Base-by-base conservation (phyloP, 2,329 filamentous ascomycete genomes). In the Coniochaeta ligniaria region DNA sequence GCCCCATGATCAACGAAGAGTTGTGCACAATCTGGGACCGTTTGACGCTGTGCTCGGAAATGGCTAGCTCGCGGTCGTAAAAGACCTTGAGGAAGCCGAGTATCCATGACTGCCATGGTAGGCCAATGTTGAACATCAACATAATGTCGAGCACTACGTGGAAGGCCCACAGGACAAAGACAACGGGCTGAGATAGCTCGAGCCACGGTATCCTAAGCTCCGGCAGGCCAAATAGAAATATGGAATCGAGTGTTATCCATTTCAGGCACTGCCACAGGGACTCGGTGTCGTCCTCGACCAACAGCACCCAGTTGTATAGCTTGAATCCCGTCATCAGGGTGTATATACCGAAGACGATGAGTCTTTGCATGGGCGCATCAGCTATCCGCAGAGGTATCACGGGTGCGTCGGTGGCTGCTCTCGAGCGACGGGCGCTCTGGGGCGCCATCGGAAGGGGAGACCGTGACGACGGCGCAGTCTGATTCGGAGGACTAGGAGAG, bases 191-290 rank as follows among this genome's bases (percentile, higher is more conserved):
- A 50, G 91, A 91, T 78, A 94, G 91, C 78, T 98, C 92, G 61
- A 99, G 80, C 96, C 95, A 99, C 61, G 95, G 95, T 82, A 99
- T 96, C 72, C 91, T 86, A 68, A 99, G 75, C 66, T 90, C 84
- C 20, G 96, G 94, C 59, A 99, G 77, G 8, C 90, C 90, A 72
- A 96, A 96, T 64, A 98, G 80, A 73, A 93, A 97, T 26, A 89
- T 75, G 63, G 90, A 89, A 76, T 99, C 95, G 64, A 99, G 84
- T 61, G 87, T 81, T 64, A 91, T 84, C 95, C 95, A 99, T 83
- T 98, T 99, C 70, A 96, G 78, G 71, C 97, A 97, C 57, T 94
- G 82, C 83, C 87, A 90, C 63, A 95, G 88, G n/a, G 93, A 96
- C 69, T 92, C 88, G 61, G 90, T 85, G 65, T 96, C 91, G 65